Base-by-base conservation (phyloP, 805 yeast genomes). In the Blastobotrys robertii region DNA sequence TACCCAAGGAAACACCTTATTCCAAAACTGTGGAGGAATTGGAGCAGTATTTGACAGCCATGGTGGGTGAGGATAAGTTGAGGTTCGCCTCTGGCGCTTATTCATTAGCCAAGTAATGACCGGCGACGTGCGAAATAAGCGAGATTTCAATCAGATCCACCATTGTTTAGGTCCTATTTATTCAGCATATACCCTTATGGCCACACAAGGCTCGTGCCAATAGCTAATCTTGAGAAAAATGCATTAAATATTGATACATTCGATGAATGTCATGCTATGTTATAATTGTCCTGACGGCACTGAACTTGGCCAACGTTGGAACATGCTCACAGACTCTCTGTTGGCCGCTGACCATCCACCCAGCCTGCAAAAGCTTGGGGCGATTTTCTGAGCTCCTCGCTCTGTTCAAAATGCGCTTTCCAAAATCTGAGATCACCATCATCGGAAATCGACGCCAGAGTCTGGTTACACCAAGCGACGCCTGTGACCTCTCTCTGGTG, bases 1-100 rank as follows among this genome's bases (percentile, higher is more conserved):
- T 74, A 1, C 82, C 84, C 2, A 68, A 65, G 42, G 79, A 74
- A 13, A 58, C 63, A 13, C 65, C 70, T 4, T 66, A 62, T 38
- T 58, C 58, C 15, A 58, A 68, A 25, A 57, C 66, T 2, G 60
- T 60, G 40, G 65, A 58, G n/a, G 68, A 69, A 46, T 60, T 75
- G 46, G 68, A 68, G 48, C 62, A 53, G 22, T 73, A 65, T 46
- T 53, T 74, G 41, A 56, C 62, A 22, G 51, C 55, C 16, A 63
- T 71, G 62, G 72, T 70, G 3, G 71, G 66, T 13, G 74, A 72
- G 39, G 72, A 63, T 12, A 60, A 60, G 48, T 54, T 74, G 31
- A 62, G 55, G 29, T 19, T 19, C 25, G 25, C 25, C 25, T 19
- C 25, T 19, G 25, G 25, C 6, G 25, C 25, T 19, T 19, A 19